Evolutionary conservation across 2,329 filamentous ascomycete genomes (phyloP), one percentile per base, ranked within the genome.

Genomic region (Talaromyces islandicus): DNA sequence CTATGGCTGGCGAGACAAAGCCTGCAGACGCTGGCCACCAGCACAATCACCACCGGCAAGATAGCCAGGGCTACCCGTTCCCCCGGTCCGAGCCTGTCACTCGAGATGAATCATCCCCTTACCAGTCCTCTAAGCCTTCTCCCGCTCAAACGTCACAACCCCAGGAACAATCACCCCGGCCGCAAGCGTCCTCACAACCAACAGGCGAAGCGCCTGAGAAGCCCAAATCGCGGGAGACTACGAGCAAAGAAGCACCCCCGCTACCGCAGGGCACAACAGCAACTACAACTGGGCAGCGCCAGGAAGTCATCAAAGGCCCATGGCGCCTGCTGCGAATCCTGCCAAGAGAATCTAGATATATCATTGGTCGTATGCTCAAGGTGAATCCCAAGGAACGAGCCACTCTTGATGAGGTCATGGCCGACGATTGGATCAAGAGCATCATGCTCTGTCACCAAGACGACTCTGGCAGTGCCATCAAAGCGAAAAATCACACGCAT

Each of bases 341-440:
- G 10, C 94, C 94, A 0, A 83, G 93, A 62, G 94, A 97, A 75
- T 95, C 89, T 65, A 83, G 94, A 56, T 88, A 93, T 71, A 92
- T 99, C 64, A 89, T 99, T 59, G 88, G 91, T 51, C 84, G 90
- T 60, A 99, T 99, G 94, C 83, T 99, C 38, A 91, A 94, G 69
- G 82, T 97, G 56, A 86, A 96, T 68, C 91, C 92, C 0, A 88
- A 85, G 70, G 88, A 89, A 65, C 85, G 94, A 60, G 93, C 92
- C 2, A 90, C 85, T 2, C 88, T 99, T 80, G 82, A 88, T 25
- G 92, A 99, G 69, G 90, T 99, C 19, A 77, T 97, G 56, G 84
- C 87, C 24, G 93, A 99, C 71, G 87, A 88, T 17, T 99, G 94
- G 94, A 86, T 97, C n/a, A 85, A 87, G 54, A 87, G 88, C 67